Evolutionary conservation across 345 rosid species (phyloP).

Genomic region (Salix brachista): DNA sequence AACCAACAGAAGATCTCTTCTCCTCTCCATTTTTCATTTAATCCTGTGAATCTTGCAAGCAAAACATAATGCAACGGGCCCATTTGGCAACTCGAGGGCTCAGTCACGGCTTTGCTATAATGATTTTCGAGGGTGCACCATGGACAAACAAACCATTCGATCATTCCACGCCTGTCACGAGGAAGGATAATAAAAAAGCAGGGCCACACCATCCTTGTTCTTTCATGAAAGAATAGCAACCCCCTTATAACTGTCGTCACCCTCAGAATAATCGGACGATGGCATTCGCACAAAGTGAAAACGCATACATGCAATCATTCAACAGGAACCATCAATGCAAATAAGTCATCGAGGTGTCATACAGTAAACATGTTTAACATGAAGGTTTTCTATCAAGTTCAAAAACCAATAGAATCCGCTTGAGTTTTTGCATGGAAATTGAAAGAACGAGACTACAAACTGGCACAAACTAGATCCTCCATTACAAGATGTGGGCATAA

Average conservation of each 20-base stretch:
- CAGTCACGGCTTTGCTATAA: neutral
- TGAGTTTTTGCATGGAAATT: neutral
- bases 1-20: no score
- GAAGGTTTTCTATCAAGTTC: neutral
- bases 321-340: neutral
- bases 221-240: neutral
- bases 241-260: no score
- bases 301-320: neutral
- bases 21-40: no score
- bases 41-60: no score
- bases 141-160: no score
- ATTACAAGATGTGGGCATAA: neutral
- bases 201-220: neutral
- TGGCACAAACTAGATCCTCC: conserved; percentile 5
- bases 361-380: neutral
- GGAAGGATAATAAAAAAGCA: no score
- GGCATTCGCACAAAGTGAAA: neutral
- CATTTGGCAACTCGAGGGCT: neutral
- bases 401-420: neutral
- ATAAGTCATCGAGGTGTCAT: neutral
- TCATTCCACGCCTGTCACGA: no score
- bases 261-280: neutral
- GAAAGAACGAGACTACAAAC: neutral
- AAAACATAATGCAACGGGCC: no score
- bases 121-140: no score